Evolutionary conservation across 1,284 basidiomycete genomes (phyloP), one percentile per base, ranked within the genome.

Genomic region (Xanthoconium separans): DNA sequence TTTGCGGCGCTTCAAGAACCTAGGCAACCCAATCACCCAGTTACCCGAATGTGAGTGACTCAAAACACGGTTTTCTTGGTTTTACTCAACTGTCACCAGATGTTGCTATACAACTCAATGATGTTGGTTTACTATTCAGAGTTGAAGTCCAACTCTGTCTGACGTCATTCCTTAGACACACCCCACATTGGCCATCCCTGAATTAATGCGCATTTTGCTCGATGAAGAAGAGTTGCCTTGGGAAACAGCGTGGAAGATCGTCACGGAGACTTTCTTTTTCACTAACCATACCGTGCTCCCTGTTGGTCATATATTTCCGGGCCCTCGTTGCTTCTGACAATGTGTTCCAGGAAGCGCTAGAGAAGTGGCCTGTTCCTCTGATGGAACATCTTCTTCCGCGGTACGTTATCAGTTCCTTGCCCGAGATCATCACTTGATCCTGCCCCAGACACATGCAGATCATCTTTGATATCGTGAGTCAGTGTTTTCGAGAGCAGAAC

Each of bases 161-260:
- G 24, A 61, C 13, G 39, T 18, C 20, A 5, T 51, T 45, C 3
- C 27, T 0, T 34, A 95, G 84, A 96, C 95, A 2, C 94, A 97
- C 71, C 94, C 95, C 0, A 95, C 93, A 6, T 80, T 96, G 52
- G 91, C 93, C 10, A 92, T 97, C 62, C 91, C 91, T n/a, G 95
- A 97, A 71, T 77, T 97, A 45, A 93, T 95, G 90, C 85, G 94
- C 47, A 84, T 97, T 58, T 81, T 90, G 31, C 74, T 91, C 55
- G 91, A 96, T 65, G 94, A 97, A 47, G 94, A 97, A 71, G 90
- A 94, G 39, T 66, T 94, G n/a, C 66, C 77, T 1, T 97, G 92
- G 86, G 82, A 85, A 59, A 68, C 74, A 12, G 93, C 95, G 1
- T 97, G 95, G 95, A 73, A 80, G 29, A 92, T 97, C 62, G 85